These are phyloP conservation scores for Ulmus americana DNA, from an alignment of 331 rosid species.

Conservation along the genomic window DNA sequence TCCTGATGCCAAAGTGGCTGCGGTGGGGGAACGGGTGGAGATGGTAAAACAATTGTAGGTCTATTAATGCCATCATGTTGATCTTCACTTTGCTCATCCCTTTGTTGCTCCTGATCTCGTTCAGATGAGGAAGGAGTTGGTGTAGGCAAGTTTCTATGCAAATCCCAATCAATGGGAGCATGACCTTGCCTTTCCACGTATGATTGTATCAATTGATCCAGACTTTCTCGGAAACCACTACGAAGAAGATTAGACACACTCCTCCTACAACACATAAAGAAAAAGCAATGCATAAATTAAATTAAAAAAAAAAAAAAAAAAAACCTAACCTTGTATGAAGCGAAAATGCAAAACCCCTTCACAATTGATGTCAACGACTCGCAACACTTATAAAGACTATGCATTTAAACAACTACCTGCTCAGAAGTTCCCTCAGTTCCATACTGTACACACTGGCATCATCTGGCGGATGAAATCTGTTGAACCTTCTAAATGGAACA, in stretches of 20 bases:
- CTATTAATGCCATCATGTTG: constrained; percentile 67
- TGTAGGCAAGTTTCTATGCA: constrained; percentile 80
- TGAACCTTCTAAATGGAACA: constrained; percentile 66
- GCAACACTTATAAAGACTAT: constrained; percentile 13
- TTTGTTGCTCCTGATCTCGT: constrained; percentile 62
- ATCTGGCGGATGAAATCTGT: constrained; percentile 91
- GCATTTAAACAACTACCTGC: constrained; percentile 61
- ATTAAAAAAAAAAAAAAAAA: not conserved
- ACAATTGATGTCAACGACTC: not conserved
- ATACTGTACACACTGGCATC: constrained; percentile 96
- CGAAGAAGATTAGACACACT: constrained; percentile 99
- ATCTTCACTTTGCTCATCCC: constrained; percentile 64
- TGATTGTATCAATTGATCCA: constrained; percentile 93
- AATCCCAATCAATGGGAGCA: constrained; percentile 97
- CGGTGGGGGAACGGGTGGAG: constrained; percentile 98
- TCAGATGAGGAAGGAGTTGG: constrained; percentile 65
- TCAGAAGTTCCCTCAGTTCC: constrained; percentile 97
- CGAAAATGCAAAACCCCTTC: not conserved
- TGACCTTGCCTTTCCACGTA: constrained; percentile 94
- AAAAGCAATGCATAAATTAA: constrained; percentile 24
- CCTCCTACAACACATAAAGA: constrained; percentile 63
- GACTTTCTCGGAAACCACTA: constrained; percentile 97
- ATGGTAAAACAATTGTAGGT: constrained; percentile 71
- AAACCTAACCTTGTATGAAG: not conserved
- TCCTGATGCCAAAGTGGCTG: constrained; percentile 98